A percentile compares a stretch with the other conserved stretches of the same genome.
Conservation (phyloP, 2,329 filamentous ascomycete species). For the Ambrosiella cleistominuta region DNA sequence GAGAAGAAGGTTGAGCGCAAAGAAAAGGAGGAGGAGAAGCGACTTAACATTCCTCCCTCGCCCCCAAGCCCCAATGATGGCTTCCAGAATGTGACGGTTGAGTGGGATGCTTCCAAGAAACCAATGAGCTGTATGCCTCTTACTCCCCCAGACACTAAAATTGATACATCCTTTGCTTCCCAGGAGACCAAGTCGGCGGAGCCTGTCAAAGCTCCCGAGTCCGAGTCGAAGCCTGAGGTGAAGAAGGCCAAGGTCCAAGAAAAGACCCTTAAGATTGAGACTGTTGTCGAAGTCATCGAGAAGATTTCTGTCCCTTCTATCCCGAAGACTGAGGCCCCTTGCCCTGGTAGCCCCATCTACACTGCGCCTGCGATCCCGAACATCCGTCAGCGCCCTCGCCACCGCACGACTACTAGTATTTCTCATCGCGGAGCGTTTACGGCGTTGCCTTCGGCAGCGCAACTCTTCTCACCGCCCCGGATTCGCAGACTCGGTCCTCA, state of each 20-base stretch:
- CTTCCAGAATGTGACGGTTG: slow-evolving; percentile 29
- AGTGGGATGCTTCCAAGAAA: not conserved
- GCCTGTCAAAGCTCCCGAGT: not conserved
- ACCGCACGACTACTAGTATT: slow-evolving; percentile 37
- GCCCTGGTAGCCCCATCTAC: slow-evolving; percentile 5
- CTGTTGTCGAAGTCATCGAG: not conserved
- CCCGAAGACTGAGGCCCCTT: not conserved
- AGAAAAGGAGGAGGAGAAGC: not conserved
- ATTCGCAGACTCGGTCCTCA: not conserved
- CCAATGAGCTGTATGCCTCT: slow-evolving; percentile 4
- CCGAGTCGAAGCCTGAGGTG: not conserved
- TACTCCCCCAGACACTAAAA: slow-evolving; percentile 4
- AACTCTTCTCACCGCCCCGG: slow-evolving; percentile 37
- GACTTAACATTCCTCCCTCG: slow-evolving; percentile 19
- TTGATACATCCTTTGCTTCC: not conserved
- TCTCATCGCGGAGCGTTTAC: slow-evolving; percentile 42
- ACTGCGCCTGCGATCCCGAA: slow-evolving; percentile 19
- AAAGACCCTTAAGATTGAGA: not conserved
- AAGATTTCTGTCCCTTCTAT: not conserved
- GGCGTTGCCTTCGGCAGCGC: slow-evolving; percentile 50
- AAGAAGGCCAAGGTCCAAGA: not conserved
- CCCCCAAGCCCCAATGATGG: slow-evolving; percentile 32
- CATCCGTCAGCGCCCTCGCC: slow-evolving; percentile 22
- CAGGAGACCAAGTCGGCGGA: not conserved
- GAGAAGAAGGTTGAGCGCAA: slow-evolving; percentile 1